These are phyloP conservation scores for Yamadazyma aaseri DNA, from an alignment of 1,139 yeast genomes.

Conservation along the genomic window DNA sequence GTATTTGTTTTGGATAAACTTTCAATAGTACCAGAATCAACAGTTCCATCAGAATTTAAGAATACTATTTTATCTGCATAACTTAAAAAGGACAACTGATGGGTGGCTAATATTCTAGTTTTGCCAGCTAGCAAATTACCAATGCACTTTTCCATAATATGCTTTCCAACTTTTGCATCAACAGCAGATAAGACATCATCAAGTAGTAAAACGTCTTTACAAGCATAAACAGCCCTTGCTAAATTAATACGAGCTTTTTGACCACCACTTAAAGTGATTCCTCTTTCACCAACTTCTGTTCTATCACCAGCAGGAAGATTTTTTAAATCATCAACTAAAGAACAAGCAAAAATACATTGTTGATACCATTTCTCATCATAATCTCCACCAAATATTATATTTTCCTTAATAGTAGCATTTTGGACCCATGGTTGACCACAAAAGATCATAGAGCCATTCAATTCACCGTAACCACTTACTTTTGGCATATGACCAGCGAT, in stretches of 20 bases:
- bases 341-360: conserved; percentile 33
- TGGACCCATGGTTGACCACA: conserved; percentile 56
- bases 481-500: conserved; percentile 57
- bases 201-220: conserved; percentile 37
- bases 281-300: conserved; percentile 50
- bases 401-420: conserved; percentile 41
- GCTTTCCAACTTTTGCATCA: conserved; percentile 50
- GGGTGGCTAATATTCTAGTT: conserved; percentile 45
- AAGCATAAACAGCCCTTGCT: conserved; percentile 46
- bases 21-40: conserved; percentile 34
- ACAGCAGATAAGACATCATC: conserved; percentile 52
- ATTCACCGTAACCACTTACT: conserved; percentile 29
- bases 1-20: conserved; percentile 33
- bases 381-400: conserved; percentile 33
- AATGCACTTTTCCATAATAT: conserved; percentile 41
- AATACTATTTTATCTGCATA: conserved; percentile 39
- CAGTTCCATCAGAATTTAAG: conserved; percentile 37
- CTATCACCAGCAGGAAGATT: conserved; percentile 42
- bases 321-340: conserved; percentile 36
- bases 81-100: conserved; percentile 41
- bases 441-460: conserved; percentile 40
- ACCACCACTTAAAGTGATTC: conserved; percentile 50
- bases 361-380: conserved; percentile 27
- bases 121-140: conserved; percentile 32
- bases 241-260: conserved; percentile 48